These are phyloP conservation scores for Geosmithia morbida DNA, from an alignment of 2,329 filamentous ascomycete genomes.

Conservation along the genomic window DNA sequence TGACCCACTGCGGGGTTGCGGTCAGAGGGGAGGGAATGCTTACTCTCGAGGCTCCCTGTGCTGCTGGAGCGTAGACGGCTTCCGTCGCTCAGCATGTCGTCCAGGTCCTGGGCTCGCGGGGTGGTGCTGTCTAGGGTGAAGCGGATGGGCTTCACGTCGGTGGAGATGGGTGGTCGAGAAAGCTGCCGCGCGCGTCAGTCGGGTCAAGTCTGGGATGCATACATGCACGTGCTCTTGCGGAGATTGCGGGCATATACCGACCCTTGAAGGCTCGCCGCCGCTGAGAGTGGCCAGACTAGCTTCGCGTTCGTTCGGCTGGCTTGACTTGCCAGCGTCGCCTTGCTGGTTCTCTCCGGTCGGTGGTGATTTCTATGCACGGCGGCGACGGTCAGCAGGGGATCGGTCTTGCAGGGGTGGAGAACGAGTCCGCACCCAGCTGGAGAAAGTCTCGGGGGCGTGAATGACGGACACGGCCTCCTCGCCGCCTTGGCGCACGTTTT, in stretches of 20 bases:
- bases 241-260: slow-evolving; percentile 2
- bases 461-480: slow-evolving; percentile 85
- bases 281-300: slow-evolving; percentile 13
- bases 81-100: slow-evolving; percentile 50
- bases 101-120: slow-evolving; percentile 68
- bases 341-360: not conserved
- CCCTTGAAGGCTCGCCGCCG: slow-evolving; percentile 9
- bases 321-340: not conserved
- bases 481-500: slow-evolving; percentile 39
- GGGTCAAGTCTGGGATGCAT: slow-evolving; percentile 4
- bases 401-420: not conserved
- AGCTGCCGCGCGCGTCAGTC: slow-evolving; percentile 13
- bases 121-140: slow-evolving; percentile 60
- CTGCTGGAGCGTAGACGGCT: slow-evolving; percentile 48
- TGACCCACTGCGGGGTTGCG: no score
- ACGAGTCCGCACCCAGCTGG: slow-evolving; percentile 47
- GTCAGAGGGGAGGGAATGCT: slow-evolving; percentile 9
- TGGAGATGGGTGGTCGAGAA: slow-evolving; percentile 59
- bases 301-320: slow-evolving; percentile 5
- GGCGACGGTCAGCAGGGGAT: not conserved
- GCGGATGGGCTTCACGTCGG: slow-evolving; percentile 50
- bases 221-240: not conserved
- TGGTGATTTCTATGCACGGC: not conserved
- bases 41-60: slow-evolving; percentile 67
- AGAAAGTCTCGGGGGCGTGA: slow-evolving; percentile 74